Evolutionary conservation across 768 basidiomycete genomes (phyloP), one percentile per base, ranked within the genome.

Genomic region (Brasilioporus rufonigricans): DNA sequence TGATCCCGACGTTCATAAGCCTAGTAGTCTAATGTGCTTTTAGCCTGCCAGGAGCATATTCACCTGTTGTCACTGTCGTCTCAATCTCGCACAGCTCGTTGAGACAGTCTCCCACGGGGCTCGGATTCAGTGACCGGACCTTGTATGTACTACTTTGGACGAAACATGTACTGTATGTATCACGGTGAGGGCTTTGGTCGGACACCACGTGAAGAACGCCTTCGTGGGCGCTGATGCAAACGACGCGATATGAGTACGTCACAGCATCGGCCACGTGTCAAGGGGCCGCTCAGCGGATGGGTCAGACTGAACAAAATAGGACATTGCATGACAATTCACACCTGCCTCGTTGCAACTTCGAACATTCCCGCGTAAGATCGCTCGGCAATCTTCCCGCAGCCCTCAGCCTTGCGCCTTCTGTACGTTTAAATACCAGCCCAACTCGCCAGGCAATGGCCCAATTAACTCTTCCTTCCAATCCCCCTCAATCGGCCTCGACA

Each of bases 361-460:
- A 44, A 14, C 19, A 31, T 40, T 44, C 19, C 27, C 32, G 39
- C 33, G 40, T 40, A 33, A 48, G 50, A 36, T 58, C 46, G 19
- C 14, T 56, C 58, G 47, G 33, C 51, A 48, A 26, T 40, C 21
- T 23, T 5, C 18, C 35, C 47, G 41, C 56, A 65, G 41, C 55
- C 46, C 54, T 56, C 40, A 32, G 52, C 66, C 57, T 62, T 41
- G 53, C 52, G 32, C 23, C 14, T 2, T 29, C 32, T 44, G 32
- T 60, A 55, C 60, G 47, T 29, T 68, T 72, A 72, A 72, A 70
- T 68, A 65, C 58, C 46, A 33, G 4, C 12, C 16, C 5, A 4
- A 29, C 1, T 23, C 21, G 11, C 33, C 38, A 16, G 32, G n/a
- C 18, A 45, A 65, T 55, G 59, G 35, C 51, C 43, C 58, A 65